A percentile compares a stretch with the other conserved stretches of the same genome.
These are phyloP conservation scores for Aspergillus cejpii DNA, from an alignment of 2,329 filamentous ascomycete species.

Conservation along the genomic window DNA sequence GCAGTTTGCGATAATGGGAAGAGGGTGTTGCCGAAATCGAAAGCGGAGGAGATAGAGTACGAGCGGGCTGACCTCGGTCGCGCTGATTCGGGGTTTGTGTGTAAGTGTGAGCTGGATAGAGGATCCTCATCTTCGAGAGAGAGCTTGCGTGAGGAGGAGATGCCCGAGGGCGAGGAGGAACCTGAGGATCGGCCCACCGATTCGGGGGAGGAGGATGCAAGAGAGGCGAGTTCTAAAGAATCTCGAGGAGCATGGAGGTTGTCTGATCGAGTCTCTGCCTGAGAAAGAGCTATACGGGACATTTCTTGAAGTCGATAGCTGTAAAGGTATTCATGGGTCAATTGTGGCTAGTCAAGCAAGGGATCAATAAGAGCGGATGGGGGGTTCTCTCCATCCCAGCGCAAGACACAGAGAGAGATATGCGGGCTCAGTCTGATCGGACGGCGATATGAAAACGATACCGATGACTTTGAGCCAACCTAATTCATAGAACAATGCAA, in stretches of 20 bases:
- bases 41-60: conserved; percentile 86
- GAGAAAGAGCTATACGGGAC: conserved; percentile 29
- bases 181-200: conserved; percentile 60
- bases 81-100: conserved; percentile 48
- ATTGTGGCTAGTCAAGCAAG: not conserved
- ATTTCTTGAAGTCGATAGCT: conserved; percentile 15
- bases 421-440: not conserved
- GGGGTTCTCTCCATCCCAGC: not conserved
- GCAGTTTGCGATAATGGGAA: conserved; percentile 85
- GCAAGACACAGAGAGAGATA: not conserved
- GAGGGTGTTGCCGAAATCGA: conserved; percentile 89
- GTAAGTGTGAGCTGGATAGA: conserved; percentile 47
- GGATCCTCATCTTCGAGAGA: conserved; percentile 86
- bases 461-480: too few relatives aligned
- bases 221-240: conserved; percentile 90
- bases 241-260: conserved; percentile 57
- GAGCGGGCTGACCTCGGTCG: conserved; percentile 55
- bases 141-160: conserved; percentile 83
- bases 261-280: conserved; percentile 24
- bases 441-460: not conserved
- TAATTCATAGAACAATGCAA: too few relatives aligned
- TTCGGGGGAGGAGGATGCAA: conserved; percentile 73
- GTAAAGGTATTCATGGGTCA: not conserved
- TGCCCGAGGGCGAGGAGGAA: conserved; percentile 69
- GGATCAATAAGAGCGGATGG: not conserved